A percentile compares a stretch with the other conserved stretches of the same genome.
These are phyloP conservation scores for Rhodotorula graminis DNA, from an alignment of 768 basidiomycete genomes.

Conservation along the genomic window DNA sequence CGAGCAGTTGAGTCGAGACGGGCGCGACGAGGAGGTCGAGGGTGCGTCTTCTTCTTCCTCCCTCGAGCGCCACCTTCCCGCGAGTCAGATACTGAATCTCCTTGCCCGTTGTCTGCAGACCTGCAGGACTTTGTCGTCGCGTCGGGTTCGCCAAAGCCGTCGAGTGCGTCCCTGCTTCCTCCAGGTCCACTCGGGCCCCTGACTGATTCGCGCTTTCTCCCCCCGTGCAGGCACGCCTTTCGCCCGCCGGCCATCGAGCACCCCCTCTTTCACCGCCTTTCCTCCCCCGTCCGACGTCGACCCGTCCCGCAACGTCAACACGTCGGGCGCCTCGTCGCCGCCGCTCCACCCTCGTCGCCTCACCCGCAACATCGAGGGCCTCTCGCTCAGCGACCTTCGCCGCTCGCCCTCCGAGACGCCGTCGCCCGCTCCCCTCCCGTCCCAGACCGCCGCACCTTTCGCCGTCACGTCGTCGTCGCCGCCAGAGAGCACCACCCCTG, in stretches of 20 bases:
- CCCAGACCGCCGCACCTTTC: not conserved
- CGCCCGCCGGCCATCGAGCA: not conserved
- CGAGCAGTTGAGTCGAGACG: not conserved
- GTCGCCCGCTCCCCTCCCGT: not conserved
- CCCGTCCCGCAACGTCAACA: not conserved
- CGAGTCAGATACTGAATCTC: not conserved
- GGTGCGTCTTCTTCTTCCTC: not conserved
- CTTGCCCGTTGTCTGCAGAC: not conserved
- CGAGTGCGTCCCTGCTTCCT: not conserved
- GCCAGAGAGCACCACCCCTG: not conserved
- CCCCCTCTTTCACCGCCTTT: not conserved
- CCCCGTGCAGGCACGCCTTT: not conserved
- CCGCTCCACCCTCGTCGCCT: slow-evolving; percentile 4
- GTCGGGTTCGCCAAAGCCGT: not conserved
- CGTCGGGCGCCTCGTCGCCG: not conserved
- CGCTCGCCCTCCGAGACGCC: not conserved
- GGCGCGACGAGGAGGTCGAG: not conserved
- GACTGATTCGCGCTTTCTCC: too few relatives aligned
- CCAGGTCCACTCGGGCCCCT: too few relatives aligned
- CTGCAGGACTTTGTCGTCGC: slow-evolving; percentile 17
- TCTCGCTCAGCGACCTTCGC: slow-evolving; percentile 12
- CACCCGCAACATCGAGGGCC: slow-evolving; percentile 10
- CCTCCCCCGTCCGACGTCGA: not conserved
- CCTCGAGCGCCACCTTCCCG: too few relatives aligned
- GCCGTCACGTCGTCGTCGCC: not conserved